A percentile compares a stretch with the other conserved stretches of the same genome.
phyloP scores from a whole-genome alignment of 2,329 filamentous ascomycete species.

The Fusarium sp. region DNA sequence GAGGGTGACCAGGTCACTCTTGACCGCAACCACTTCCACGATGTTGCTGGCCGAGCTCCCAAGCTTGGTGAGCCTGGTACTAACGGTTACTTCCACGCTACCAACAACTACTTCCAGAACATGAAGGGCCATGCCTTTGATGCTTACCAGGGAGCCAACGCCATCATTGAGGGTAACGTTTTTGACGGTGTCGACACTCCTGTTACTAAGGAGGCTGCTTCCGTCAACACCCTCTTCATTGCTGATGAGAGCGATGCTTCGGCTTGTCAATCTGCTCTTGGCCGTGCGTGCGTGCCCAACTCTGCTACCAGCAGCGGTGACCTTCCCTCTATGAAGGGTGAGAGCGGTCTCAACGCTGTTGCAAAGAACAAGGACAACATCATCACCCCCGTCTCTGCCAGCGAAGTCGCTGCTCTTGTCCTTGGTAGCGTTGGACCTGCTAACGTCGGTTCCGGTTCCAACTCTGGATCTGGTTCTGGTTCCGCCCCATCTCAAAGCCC shows the following conservation, averaged over 20 bases:
- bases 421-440: constrained; percentile 39
- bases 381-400: constrained; percentile 43
- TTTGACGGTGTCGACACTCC: constrained; percentile 45
- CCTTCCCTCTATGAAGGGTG: constrained; percentile 35
- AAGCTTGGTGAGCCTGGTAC: constrained; percentile 47
- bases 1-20: constrained; percentile 43
- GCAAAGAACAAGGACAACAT: constrained; percentile 35
- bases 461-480: constrained; percentile 32
- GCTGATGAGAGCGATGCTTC: constrained; percentile 30
- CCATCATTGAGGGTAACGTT: constrained; percentile 46
- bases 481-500: constrained; percentile 7
- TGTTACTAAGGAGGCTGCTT: constrained; percentile 50
- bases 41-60: constrained; percentile 46
- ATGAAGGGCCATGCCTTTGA: constrained; percentile 61
- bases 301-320: constrained; percentile 40
- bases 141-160: constrained; percentile 54
- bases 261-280: constrained; percentile 36
- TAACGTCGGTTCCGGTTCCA: constrained; percentile 40
- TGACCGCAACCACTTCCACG: constrained; percentile 46
- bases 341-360: constrained; percentile 33
- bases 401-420: constrained; percentile 42
- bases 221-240: constrained; percentile 34
- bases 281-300: constrained; percentile 41
- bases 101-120: constrained; percentile 47
- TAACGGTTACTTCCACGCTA: constrained; percentile 41